Base-by-base conservation (phyloP, 768 basidiomycete species). In the Lepiota venenata region DNA sequence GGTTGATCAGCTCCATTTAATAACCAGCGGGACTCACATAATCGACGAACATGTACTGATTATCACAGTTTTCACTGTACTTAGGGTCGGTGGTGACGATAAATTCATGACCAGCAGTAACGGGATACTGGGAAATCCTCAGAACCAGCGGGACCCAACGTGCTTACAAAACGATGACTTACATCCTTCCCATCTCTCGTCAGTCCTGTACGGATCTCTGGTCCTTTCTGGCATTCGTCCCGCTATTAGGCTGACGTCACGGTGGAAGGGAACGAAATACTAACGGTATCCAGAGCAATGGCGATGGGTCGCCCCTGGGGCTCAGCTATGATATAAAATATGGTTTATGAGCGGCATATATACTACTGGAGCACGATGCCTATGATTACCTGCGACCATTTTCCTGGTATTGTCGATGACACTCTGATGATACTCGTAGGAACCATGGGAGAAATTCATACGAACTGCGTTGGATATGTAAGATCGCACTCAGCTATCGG, bases 371-470 rank as follows among this genome's bases (percentile, higher is more conserved):
- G 36, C 42, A 52, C 46, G 18, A 38, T 48, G 39, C 18, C 38
- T 43, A 43, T 48, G 68, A 83, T 62, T 61, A 93, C 93, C 73
- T 40, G 83, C 82, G 50, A 92, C 81, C 78, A 89, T 87, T 68
- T 85, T 87, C 64, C 95, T 81, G 47, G 93, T 89, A 79, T 98
- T 98, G 77, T 98, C 95, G 68, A 99, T 93, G 62, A 98, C 97
- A 60, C 91, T 94, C 76, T 99, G 94, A 75, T 98, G 97, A 71
- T 96, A 98, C 64, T 94, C 93, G 72, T 99, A 95, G 53, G 88
- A 88, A 44, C 97, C 97, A 84, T 99, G 97, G 51, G 96, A 98
- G 71, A 98, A 99, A 82, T 99, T 99, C 97, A 99, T 98, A 74
- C 97, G 95, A 60, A 99, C 97, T 98, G 62, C 39, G 50, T 42